phyloP scores from a whole-genome alignment of 176 grass and related monocot genomes.

The Poa pratensis region DNA sequence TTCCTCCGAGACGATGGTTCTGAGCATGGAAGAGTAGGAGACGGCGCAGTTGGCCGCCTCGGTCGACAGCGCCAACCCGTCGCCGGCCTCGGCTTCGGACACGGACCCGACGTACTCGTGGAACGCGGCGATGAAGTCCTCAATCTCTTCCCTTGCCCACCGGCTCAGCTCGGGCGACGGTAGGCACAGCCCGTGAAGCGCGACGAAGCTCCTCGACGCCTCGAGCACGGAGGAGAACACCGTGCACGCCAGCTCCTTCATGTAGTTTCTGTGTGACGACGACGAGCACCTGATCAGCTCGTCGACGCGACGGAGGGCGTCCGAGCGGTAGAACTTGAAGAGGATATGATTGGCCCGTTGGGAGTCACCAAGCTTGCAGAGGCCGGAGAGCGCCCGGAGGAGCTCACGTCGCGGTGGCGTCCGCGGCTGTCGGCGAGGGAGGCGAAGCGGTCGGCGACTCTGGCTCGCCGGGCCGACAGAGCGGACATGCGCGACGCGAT shows the following conservation, averaged over 20 bases:
- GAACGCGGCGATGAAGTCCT: constrained; percentile 43
- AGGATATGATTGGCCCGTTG: constrained; percentile 42
- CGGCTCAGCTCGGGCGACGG: constrained; percentile 13
- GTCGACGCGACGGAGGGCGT: background rate
- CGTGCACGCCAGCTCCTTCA: constrained; percentile 45
- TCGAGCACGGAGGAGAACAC: constrained; percentile 50
- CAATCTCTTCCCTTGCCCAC: constrained; percentile 62
- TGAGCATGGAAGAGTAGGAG: constrained; percentile 40
- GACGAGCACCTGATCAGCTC: constrained; percentile 27
- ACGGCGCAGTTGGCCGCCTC: constrained; percentile 44
- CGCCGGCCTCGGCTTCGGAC: background rate
- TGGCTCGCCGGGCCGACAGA: constrained; percentile 30
- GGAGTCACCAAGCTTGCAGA: constrained; percentile 54
- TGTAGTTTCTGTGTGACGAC: constrained; percentile 25
- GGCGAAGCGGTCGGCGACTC: constrained; percentile 39
- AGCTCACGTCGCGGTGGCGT: constrained; percentile 47
- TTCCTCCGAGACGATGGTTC: background rate
- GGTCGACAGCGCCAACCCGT: constrained; percentile 28
- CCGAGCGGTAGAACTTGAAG: constrained; percentile 23
- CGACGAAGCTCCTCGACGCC: constrained; percentile 40
- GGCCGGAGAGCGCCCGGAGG: constrained; percentile 41
- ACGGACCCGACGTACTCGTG: constrained; percentile 40
- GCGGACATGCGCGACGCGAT: constrained; percentile 13
- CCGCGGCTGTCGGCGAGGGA: constrained; percentile 42
- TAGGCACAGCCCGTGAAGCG: constrained; percentile 31